Conservation (phyloP, 2,329 filamentous ascomycete genomes). For the Aspergillus intermedius region DNA sequence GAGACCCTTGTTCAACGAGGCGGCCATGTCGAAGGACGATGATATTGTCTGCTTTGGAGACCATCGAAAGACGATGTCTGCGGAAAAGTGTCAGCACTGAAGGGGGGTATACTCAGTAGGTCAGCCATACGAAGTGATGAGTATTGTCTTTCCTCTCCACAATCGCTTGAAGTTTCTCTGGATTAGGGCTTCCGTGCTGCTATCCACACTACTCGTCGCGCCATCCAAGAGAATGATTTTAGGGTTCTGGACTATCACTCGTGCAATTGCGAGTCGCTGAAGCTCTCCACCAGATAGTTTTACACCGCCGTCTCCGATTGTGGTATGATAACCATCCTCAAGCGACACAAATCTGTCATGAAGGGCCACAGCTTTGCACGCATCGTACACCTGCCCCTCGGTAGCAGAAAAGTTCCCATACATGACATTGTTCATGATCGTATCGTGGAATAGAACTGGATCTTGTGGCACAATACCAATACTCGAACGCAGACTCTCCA, state of each 20-base stretch:
- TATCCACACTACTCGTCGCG: constrained; percentile 47
- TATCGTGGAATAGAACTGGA: constrained; percentile 57
- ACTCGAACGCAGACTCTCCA: constrained; percentile 51
- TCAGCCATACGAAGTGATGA: constrained; percentile 43
- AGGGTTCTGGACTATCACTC: constrained; percentile 40
- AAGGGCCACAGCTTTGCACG: constrained; percentile 56
- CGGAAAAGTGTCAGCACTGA: not conserved
- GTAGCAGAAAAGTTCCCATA: constrained; percentile 58
- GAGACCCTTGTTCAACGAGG: constrained; percentile 58
- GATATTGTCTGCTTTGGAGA: constrained; percentile 62
- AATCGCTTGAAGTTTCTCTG: constrained; percentile 43
- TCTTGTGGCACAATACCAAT: constrained; percentile 62
- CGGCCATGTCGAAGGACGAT: constrained; percentile 58
- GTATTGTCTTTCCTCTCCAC: constrained; percentile 46
- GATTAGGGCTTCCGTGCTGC: constrained; percentile 41
- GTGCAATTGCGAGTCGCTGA: constrained; percentile 45
- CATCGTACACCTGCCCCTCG: constrained; percentile 54
- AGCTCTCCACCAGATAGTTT: constrained; percentile 48
- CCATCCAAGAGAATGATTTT: constrained; percentile 45
- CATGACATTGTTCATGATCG: constrained; percentile 58
- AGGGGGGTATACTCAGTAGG: not conserved
- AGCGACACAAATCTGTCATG: constrained; percentile 59
- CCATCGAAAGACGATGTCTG: constrained; percentile 54
- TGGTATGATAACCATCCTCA: constrained; percentile 45
- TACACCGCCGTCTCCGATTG: constrained; percentile 45